phyloP scores from a whole-genome alignment of 179 eudicot genomes.

The Gypsophila paniculata region DNA sequence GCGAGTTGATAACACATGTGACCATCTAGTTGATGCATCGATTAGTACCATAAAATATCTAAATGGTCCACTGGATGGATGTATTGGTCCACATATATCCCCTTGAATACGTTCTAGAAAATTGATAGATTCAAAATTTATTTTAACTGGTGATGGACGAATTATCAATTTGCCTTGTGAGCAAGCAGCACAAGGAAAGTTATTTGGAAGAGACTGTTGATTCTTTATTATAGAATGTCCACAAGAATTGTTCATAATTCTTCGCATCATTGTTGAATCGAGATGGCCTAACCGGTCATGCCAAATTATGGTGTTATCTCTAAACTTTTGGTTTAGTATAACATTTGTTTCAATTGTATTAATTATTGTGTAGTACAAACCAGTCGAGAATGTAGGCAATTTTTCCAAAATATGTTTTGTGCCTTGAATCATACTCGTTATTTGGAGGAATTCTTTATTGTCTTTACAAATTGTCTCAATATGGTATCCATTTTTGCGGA shows the following conservation, averaged over 20 bases:
- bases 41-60: not conserved
- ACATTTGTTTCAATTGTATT: not conserved
- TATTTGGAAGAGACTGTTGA: not conserved
- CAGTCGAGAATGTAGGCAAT: no score
- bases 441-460: not conserved
- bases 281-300: not conserved
- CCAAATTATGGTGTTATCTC: not conserved
- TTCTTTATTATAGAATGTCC: no score
- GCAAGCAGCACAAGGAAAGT: not conserved
- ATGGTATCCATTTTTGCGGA: not conserved
- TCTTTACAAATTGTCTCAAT: not conserved
- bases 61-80: not conserved
- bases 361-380: no score
- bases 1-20: no score
- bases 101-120: constrained; percentile 4
- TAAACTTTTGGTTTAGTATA: not conserved
- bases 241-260: no score
- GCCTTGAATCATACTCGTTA: not conserved
- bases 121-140: not conserved
- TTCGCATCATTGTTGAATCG: no score
- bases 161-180: constrained; percentile 3
- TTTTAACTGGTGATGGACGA: not conserved
- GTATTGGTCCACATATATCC: not conserved
- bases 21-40: not conserved
- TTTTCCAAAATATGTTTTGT: not conserved